Conservation (phyloP, 2,329 filamentous ascomycete genomes). For the Alternaria brassicicola region DNA sequence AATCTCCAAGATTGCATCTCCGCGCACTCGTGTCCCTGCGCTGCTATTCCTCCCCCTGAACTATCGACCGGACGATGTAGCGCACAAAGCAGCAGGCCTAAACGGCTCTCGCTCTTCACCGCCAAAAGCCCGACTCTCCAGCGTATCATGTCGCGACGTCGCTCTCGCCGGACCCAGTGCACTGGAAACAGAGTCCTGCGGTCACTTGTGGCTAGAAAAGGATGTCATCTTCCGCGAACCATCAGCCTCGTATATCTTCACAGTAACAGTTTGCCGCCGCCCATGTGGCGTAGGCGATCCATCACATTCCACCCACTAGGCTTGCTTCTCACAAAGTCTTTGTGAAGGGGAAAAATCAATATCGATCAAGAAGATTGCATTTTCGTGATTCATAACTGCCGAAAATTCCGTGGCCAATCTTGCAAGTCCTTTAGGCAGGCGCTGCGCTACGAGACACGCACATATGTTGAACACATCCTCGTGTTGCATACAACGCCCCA, state of each 20-base stretch:
- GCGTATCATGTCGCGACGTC: conserved; percentile 8
- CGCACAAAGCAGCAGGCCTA: conserved; percentile 23
- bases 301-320: too few species aligned
- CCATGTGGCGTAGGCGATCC: too few species aligned
- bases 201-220: conserved; percentile 60
- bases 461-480: too few species aligned
- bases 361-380: not conserved
- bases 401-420: not conserved
- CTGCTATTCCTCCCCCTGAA: not conserved
- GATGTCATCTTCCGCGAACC: too few species aligned
- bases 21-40: not conserved
- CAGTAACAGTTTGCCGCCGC: conserved; percentile 30
- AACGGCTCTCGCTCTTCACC: conserved; percentile 22
- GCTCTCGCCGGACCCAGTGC: conserved; percentile 22
- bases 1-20: not conserved
- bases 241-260: too few species aligned
- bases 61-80: conserved; percentile 13
- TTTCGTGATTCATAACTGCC: not conserved
- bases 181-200: conserved; percentile 15
- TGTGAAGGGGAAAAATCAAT: not conserved
- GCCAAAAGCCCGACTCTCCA: not conserved
- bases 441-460: too few species aligned
- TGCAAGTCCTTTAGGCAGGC: not conserved
- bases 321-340: too few species aligned
- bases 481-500: too few species aligned